Conservation (phyloP, 257 asterid species). For the Thymus mandschuricus region DNA sequence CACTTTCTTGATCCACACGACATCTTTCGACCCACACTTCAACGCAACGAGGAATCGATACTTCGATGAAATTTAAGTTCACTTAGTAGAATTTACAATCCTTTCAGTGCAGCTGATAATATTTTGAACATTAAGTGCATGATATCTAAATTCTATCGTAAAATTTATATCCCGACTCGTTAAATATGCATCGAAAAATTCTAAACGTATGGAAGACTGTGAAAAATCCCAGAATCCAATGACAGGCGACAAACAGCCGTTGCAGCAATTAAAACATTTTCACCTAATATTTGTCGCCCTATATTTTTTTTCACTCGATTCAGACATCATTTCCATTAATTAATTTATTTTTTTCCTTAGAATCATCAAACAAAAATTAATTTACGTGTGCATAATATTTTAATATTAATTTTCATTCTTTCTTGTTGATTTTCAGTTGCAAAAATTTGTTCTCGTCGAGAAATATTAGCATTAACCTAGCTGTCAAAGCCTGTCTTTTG, state of each 20-base stretch:
- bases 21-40: too few relatives aligned
- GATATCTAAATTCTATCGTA: too few relatives aligned
- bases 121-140: too few relatives aligned
- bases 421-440: slow-evolving; percentile 26
- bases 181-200: too few relatives aligned
- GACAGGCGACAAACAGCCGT: slow-evolving; percentile 28
- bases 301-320: background rate
- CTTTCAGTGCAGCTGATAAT: too few relatives aligned
- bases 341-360: background rate
- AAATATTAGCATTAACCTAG: background rate
- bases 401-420: background rate
- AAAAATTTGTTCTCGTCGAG: slow-evolving; percentile 8
- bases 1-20: too few relatives aligned
- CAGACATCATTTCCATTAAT: background rate
- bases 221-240: slow-evolving; percentile 27
- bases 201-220: background rate
- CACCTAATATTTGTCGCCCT: slow-evolving; percentile 39
- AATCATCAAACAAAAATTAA: slow-evolving; percentile 9
- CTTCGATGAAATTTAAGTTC: too few relatives aligned
- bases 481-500: slow-evolving; percentile 25
- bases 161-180: too few relatives aligned
- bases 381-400: background rate
- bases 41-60: too few relatives aligned
- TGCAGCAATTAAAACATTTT: slow-evolving; percentile 11
- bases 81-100: too few relatives aligned